A percentile compares a stretch with the other conserved stretches of the same genome.
phyloP scores from a whole-genome alignment of 495 filamentous ascomycete genomes.

The Penicillium subrubescens region DNA sequence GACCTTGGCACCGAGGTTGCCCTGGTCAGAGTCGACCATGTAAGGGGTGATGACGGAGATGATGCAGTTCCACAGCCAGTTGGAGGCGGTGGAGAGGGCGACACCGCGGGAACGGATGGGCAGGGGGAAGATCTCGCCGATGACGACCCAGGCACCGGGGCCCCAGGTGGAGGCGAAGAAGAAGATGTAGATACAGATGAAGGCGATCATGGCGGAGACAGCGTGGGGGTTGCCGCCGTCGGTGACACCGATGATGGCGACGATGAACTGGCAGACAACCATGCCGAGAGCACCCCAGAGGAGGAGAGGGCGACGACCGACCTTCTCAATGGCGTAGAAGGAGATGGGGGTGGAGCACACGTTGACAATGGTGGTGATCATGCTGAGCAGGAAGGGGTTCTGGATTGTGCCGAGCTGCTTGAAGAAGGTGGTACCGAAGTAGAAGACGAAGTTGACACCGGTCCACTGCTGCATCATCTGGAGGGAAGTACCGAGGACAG shows the following conservation, averaged over 20 bases:
- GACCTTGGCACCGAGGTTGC: slow-evolving; percentile 74
- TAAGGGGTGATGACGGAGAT: slow-evolving; percentile 79
- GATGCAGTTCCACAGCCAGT: slow-evolving; percentile 86
- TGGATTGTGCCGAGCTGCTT: slow-evolving; percentile 63
- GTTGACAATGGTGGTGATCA: slow-evolving; percentile 86
- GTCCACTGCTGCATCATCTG: slow-evolving; percentile 87
- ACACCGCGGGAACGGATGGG: slow-evolving; percentile 82
- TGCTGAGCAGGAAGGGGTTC: slow-evolving; percentile 76
- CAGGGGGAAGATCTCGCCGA: slow-evolving; percentile 85
- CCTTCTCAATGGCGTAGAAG: slow-evolving; percentile 79
- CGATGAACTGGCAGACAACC: slow-evolving; percentile 83
- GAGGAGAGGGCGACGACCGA: slow-evolving; percentile 82
- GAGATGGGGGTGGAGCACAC: slow-evolving; percentile 78
- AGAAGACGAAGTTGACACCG: slow-evolving; percentile 93
- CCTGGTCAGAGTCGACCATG: slow-evolving; percentile 66
- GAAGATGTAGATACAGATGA: slow-evolving; percentile 74
- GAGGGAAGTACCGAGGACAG: slow-evolving; percentile 71
- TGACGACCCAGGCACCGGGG: slow-evolving; percentile 75
- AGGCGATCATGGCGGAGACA: slow-evolving; percentile 70
- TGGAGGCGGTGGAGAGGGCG: slow-evolving; percentile 77
- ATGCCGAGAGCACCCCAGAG: slow-evolving; percentile 78
- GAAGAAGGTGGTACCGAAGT: slow-evolving; percentile 84
- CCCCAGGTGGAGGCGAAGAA: slow-evolving; percentile 83
- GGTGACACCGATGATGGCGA: slow-evolving; percentile 72
- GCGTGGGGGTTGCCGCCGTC: slow-evolving; percentile 51